phyloP scores from a whole-genome alignment of 208 protist species.

The Leishmania guyanensis region DNA sequence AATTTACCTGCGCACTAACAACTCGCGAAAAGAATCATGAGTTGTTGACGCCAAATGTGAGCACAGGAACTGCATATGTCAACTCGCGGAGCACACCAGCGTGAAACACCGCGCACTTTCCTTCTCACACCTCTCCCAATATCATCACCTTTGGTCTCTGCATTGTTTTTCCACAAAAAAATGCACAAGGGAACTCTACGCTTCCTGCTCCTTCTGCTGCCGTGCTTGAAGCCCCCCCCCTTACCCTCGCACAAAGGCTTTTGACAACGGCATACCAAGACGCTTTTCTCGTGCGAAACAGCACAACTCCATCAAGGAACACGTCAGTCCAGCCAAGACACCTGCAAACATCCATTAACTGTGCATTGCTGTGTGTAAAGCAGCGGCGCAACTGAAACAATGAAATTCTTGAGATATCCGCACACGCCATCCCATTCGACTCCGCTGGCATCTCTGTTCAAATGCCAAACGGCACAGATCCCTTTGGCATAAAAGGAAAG shows the following conservation, averaged over 20 bases:
- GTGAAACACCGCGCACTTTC: background rate
- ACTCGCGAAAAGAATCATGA: background rate
- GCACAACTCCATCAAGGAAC: background rate
- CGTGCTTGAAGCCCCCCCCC: background rate
- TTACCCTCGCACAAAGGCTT: background rate
- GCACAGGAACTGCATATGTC: background rate
- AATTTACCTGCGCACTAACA: too few species aligned
- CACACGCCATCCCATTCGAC: background rate
- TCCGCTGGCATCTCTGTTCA: background rate
- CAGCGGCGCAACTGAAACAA: background rate
- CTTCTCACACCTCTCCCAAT: background rate
- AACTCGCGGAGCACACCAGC: background rate
- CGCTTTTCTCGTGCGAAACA: background rate
- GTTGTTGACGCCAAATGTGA: background rate
- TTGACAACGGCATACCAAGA: background rate
- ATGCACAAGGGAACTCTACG: background rate
- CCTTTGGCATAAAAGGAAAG: background rate
- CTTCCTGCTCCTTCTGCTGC: background rate
- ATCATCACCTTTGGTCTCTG: background rate
- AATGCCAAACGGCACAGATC: background rate
- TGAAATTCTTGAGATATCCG: background rate
- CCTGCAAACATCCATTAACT: background rate
- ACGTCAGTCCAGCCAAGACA: background rate
- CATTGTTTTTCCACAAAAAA: background rate
- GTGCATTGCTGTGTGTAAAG: background rate